phyloP scores from a whole-genome alignment of 805 yeast genomes.

The Pichia membranifaciens region DNA sequence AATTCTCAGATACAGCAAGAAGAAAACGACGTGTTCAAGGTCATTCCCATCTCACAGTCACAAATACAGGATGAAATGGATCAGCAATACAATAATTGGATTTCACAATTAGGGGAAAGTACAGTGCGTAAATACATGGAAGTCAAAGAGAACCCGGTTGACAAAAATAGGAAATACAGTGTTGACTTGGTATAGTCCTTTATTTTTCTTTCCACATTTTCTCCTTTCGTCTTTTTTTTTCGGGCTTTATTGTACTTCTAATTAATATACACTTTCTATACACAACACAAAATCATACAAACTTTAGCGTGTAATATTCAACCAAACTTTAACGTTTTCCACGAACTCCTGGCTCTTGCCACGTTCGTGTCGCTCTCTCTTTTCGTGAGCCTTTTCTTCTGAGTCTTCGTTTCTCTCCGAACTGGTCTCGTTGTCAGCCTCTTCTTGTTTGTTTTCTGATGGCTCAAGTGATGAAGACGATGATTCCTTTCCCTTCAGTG shows the following conservation, averaged over 20 bases:
- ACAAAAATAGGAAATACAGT: not conserved
- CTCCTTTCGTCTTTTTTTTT: not conserved
- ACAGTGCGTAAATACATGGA: conserved; percentile 1
- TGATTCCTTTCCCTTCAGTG: conserved; percentile 8
- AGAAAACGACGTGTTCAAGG: conserved; percentile 8
- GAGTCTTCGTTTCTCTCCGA: not conserved
- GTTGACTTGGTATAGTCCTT: conserved; percentile 2
- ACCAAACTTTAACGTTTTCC: conserved; percentile 37
- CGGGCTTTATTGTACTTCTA: not conserved
- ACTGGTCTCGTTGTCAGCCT: not conserved
- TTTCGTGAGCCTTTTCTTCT: not conserved
- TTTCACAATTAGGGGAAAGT: conserved; percentile 1
- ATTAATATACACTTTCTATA: conserved; percentile 4
- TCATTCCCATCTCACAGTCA: conserved; percentile 7
- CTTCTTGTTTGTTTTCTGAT: not conserved
- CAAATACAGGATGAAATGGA: conserved; percentile 4
- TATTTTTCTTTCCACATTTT: not conserved
- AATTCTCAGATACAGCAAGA: conserved; percentile 7
- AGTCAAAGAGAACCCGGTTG: not conserved
- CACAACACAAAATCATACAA: not conserved
- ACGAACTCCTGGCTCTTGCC: conserved; percentile 9
- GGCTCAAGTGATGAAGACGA: not conserved
- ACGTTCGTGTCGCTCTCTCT: conserved; percentile 6
- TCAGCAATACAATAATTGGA: conserved; percentile 3
- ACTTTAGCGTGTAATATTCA: conserved; percentile 30